A percentile compares a stretch with the other conserved stretches of the same genome.
These are phyloP conservation scores for Saccharomyces hybrid DNA, from an alignment of 1,139 yeast genomes.

Conservation along the genomic window DNA sequence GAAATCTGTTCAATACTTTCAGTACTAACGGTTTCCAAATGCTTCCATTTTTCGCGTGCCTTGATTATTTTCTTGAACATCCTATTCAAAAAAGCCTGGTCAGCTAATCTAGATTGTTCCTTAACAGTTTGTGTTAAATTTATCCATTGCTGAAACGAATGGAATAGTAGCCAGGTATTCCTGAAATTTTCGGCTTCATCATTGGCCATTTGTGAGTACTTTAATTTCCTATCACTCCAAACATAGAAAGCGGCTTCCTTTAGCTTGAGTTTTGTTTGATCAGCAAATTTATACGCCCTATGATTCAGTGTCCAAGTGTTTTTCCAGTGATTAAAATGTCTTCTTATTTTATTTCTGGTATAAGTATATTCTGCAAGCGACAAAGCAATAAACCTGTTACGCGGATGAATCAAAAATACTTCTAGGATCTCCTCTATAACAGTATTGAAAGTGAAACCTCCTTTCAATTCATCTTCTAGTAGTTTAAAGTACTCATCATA, in stretches of 20 bases:
- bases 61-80: background rate
- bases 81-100: slow-evolving; percentile 2
- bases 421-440: slow-evolving; percentile 9
- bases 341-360: background rate
- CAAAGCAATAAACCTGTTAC: slow-evolving; percentile 12
- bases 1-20: background rate
- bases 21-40: background rate
- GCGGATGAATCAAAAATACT: slow-evolving; percentile 11
- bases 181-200: background rate
- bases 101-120: slow-evolving; percentile 1
- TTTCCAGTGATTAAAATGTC: background rate
- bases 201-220: background rate
- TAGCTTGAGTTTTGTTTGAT: background rate
- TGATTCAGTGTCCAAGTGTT: background rate
- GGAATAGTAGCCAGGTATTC: background rate
- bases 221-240: background rate
- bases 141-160: slow-evolving; percentile 3
- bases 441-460: slow-evolving; percentile 9
- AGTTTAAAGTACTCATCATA: slow-evolving; percentile 10
- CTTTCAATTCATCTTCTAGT: slow-evolving; percentile 11
- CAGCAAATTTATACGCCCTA: background rate
- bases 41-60: background rate
- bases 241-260: background rate
- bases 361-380: slow-evolving; percentile 9
- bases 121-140: background rate